A percentile compares a stretch with the other conserved stretches of the same genome.
These are phyloP conservation scores for Brassica hybrid DNA, from an alignment of 441 rosid genomes.

Conservation along the genomic window DNA sequence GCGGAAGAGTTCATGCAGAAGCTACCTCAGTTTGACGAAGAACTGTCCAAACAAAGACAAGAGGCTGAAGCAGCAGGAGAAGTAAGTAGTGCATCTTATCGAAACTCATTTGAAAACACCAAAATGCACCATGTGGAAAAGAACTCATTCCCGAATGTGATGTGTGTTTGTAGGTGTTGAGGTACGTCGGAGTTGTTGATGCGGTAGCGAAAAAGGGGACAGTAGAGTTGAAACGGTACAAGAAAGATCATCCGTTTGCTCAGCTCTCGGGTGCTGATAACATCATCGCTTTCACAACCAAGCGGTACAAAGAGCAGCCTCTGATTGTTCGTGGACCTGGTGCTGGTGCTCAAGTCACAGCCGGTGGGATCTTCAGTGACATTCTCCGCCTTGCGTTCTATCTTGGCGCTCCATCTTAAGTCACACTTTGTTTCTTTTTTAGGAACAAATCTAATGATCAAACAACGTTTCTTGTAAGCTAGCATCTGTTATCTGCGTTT, in stretches of 20 bases:
- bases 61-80: conserved; percentile 87
- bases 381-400: conserved; percentile 89
- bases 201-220: conserved; percentile 60
- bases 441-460: conserved; percentile 15
- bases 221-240: conserved; percentile 83
- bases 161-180: conserved; percentile 62
- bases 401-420: conserved; percentile 91
- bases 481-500: conserved; percentile 30
- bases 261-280: conserved; percentile 96
- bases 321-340: conserved; percentile 97
- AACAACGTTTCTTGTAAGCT: conserved; percentile 3
- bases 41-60: conserved; percentile 63
- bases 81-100: conserved; percentile 53
- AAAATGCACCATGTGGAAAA: background rate
- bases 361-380: conserved; percentile 96
- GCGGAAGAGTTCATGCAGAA: conserved; percentile 84
- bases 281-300: conserved; percentile 95
- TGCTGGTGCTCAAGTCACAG: conserved; percentile 99
- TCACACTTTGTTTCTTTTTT: background rate
- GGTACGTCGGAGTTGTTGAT: conserved; percentile 95
- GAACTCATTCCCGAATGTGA: conserved; percentile 19
- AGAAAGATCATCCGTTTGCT: conserved; percentile 86
- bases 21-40: conserved; percentile 76
- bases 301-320: conserved; percentile 88
- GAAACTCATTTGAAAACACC: background rate